A percentile compares a stretch with the other conserved stretches of the same genome.
These are phyloP conservation scores for Myxozyma vanderwaltii DNA, from an alignment of 805 yeast species.

Conservation along the genomic window DNA sequence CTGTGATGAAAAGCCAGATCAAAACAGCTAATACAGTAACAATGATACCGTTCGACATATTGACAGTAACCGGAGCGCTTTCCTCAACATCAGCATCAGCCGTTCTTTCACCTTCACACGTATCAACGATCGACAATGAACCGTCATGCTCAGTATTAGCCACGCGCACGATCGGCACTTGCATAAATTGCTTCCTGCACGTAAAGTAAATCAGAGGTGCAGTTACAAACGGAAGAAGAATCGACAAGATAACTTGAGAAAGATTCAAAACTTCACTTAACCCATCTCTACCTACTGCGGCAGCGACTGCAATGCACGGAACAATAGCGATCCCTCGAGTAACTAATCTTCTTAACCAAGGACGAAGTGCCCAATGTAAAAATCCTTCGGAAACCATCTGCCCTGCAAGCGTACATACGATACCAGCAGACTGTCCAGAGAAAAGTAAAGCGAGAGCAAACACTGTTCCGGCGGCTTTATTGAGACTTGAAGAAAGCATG, in stretches of 20 bases:
- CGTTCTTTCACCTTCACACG: slow-evolving; percentile 1
- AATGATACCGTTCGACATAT: slow-evolving; percentile 58
- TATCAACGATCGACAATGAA: too few relatives aligned
- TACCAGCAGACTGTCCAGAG: slow-evolving; percentile 89
- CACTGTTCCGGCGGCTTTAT: slow-evolving; percentile 77
- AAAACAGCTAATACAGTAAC: slow-evolving; percentile 54
- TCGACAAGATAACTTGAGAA: slow-evolving; percentile 82
- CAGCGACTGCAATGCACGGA: slow-evolving; percentile 78
- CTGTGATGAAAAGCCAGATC: slow-evolving; percentile 72
- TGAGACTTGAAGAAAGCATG: slow-evolving; percentile 59
- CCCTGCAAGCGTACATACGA: slow-evolving; percentile 91
- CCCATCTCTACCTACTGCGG: slow-evolving; percentile 73
- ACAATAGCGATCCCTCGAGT: slow-evolving; percentile 78
- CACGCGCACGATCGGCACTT: slow-evolving; percentile 31
- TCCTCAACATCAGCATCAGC: not conserved
- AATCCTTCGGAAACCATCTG: slow-evolving; percentile 89
- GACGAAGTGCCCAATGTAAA: slow-evolving; percentile 74
- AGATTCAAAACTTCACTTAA: slow-evolving; percentile 71
- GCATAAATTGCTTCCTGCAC: slow-evolving; percentile 67
- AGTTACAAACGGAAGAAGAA: slow-evolving; percentile 77
- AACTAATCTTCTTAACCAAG: slow-evolving; percentile 76
- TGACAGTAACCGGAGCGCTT: slow-evolving; percentile 12
- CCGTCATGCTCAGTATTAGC: not conserved
- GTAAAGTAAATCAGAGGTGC: slow-evolving; percentile 88
- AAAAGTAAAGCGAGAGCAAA: slow-evolving; percentile 82